phyloP scores from a whole-genome alignment of 805 yeast species.

The Zygotorulaspora danielsina region DNA sequence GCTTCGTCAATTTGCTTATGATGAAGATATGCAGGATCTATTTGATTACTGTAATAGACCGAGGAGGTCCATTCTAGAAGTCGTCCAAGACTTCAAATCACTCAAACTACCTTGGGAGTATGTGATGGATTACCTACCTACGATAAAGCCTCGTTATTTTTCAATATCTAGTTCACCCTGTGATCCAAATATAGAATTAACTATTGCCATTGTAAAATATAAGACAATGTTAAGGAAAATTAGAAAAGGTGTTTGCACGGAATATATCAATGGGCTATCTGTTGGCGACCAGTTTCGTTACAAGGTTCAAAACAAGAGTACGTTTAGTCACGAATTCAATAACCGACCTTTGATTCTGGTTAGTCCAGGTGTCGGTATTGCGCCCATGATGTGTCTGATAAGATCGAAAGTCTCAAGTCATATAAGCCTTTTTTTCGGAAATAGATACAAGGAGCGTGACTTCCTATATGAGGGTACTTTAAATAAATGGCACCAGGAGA shows the following conservation, averaged over 20 bases:
- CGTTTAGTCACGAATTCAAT: conserved; percentile 22
- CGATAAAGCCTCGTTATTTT: conserved; percentile 73
- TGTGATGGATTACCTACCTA: conserved; percentile 72
- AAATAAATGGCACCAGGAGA: conserved; percentile 35
- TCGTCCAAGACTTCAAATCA: conserved; percentile 73
- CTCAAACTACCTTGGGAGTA: conserved; percentile 72
- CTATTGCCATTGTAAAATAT: conserved; percentile 83
- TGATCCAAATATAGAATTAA: conserved; percentile 55
- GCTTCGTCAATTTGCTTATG: conserved; percentile 64
- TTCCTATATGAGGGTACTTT: conserved; percentile 59
- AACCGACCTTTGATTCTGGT: conserved; percentile 63
- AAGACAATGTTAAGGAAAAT: conserved; percentile 71
- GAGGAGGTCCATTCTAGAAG: conserved; percentile 79
- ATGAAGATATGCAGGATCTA: conserved; percentile 73
- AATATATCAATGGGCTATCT: conserved; percentile 56
- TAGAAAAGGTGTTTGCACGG: conserved; percentile 78
- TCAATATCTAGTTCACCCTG: conserved; percentile 65
- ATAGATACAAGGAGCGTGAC: conserved; percentile 62
- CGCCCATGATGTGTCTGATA: conserved; percentile 79
- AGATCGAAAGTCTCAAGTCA: conserved; percentile 33
- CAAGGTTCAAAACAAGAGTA: conserved; percentile 45
- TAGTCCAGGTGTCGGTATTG: conserved; percentile 95
- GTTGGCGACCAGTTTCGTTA: conserved; percentile 50
- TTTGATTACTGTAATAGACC: conserved; percentile 93
- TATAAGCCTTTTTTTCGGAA: conserved; percentile 67